Percentiles rank a stretch among this genome's conserved stretches.
phyloP scores from a whole-genome alignment of 202 grass and related monocot species.

The Brachypodium distachyon region DNA sequence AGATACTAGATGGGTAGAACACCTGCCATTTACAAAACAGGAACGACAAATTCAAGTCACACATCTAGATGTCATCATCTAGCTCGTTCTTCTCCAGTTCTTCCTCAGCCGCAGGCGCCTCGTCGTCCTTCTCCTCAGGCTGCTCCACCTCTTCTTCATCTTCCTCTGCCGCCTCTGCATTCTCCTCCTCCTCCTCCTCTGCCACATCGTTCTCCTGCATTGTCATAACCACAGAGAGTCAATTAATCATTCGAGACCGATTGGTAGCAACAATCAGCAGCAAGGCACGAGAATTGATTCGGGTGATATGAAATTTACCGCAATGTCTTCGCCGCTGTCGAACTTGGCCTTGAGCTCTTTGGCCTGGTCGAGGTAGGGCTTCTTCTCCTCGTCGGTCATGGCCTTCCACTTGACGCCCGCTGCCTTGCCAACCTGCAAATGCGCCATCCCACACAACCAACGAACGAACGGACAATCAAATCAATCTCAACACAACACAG shows the following conservation, averaged over 20 bases:
- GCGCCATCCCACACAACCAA: not conserved
- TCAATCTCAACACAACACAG: no score
- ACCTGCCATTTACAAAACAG: not conserved
- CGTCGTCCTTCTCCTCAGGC: not conserved
- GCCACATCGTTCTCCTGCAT: not conserved
- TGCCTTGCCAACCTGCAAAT: slow-evolving; percentile 64
- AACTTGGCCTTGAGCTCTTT: slow-evolving; percentile 50
- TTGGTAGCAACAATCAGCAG: not conserved
- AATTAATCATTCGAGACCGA: not conserved
- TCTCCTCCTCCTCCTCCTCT: not conserved
- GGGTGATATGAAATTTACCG: not conserved
- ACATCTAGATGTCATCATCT: slow-evolving; percentile 34
- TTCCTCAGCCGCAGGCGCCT: no score
- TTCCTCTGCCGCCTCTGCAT: slow-evolving; percentile 10
- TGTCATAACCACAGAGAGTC: not conserved
- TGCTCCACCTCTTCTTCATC: slow-evolving; percentile 19
- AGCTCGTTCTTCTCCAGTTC: slow-evolving; percentile 19
- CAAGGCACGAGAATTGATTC: not conserved
- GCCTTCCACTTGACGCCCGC: slow-evolving; percentile 76
- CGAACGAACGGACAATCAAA: not conserved
- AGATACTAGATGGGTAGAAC: not conserved
- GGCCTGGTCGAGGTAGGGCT: slow-evolving; percentile 67
- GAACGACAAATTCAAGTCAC: not conserved
- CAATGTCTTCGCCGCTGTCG: slow-evolving; percentile 49
- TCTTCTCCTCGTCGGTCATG: slow-evolving; percentile 83